Evolutionary conservation across 495 filamentous ascomycete species (phyloP), one percentile per base, ranked within the genome.

Genomic region (Baudoinia panamericana): DNA sequence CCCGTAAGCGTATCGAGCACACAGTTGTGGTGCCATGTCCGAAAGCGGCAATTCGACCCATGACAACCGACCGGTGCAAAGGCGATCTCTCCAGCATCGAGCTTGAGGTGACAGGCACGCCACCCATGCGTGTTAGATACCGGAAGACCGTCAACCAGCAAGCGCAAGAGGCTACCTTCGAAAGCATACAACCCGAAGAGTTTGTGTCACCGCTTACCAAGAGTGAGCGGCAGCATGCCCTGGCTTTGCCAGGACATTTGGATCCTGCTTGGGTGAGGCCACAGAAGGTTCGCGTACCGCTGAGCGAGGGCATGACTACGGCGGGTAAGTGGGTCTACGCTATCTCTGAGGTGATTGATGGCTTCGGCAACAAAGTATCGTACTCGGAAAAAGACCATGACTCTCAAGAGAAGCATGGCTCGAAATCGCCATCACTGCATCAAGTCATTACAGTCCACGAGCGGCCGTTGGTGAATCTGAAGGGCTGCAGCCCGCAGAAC

Each of bases 81-180:
- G 81, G 82, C 20, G 90, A 96, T 45, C 64, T 96, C 17, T 95
- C 90, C 2, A 76, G 94, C 52, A 58, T 95, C 24, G 63, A 75
- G 20, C 60, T 97, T 11, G 73, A 82, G 45, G 82, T 95, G 2
- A 73, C 84, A 52, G 90, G 88, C 15, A 85, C 85, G 1, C 82
- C 90, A 9, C 90, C 90, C n/a, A 63, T 97, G 40, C 82, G 84
- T 55, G 76, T 96, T 45, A 84, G 82, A 51, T 97, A 96, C 53
- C 88, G 80, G 48, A 78, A 82, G 27, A 76, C 74, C 22, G 75
- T 94, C 39, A 87, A 93, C 51, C 63, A 70, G 39, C 72, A 75
- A 41, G 75, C 88, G 44, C 65, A 76, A 49, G 75, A 78, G 46
- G 75, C 83, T 52, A 80, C 84, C 39, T 80, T 88, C 51, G 84